A percentile compares a stretch with the other conserved stretches of the same genome.
Evolutionary conservation across 495 filamentous ascomycete genomes (phyloP).

Genomic region (Hypoxylon cercidicola): DNA sequence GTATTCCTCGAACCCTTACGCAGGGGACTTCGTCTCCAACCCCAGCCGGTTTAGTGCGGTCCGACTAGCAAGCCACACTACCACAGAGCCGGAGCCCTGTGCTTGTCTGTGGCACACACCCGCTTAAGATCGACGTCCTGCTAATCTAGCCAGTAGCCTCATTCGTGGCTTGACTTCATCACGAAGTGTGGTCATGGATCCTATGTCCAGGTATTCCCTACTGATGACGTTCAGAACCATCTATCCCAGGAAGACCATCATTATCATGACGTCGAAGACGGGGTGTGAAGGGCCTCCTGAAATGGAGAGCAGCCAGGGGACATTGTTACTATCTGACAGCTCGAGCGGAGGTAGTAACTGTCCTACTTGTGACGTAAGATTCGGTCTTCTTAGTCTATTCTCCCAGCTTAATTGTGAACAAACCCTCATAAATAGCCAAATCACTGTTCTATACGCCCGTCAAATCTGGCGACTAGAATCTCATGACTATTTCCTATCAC

Average conservation of each 20-base stretch:
- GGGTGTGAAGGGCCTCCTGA: slow-evolving; percentile 26
- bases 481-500: slow-evolving; percentile 24
- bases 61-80: slow-evolving; percentile 29
- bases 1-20: slow-evolving; percentile 1
- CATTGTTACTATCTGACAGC: not conserved
- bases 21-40: not conserved
- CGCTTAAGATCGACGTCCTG: slow-evolving; percentile 24
- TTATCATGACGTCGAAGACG: slow-evolving; percentile 44
- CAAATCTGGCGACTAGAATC: not conserved
- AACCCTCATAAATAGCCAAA: slow-evolving; percentile 33
- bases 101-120: slow-evolving; percentile 25
- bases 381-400: not conserved
- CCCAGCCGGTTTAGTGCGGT: slow-evolving; percentile 1
- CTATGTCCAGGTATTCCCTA: slow-evolving; percentile 36
- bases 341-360: not conserved
- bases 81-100: slow-evolving; percentile 15
- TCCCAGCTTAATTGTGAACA: slow-evolving; percentile 2
- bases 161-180: slow-evolving; percentile 41
- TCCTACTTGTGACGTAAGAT: slow-evolving; percentile 34
- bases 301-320: not conserved
- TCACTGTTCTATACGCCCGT: not conserved
- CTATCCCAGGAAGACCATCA: slow-evolving; percentile 1
- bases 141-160: slow-evolving; percentile 28
- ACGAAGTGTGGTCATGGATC: slow-evolving; percentile 18
- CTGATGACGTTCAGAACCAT: slow-evolving; percentile 40